A percentile compares a stretch with the other conserved stretches of the same genome.
Evolutionary conservation across 495 filamentous ascomycete species (phyloP).

Genomic region (Penicillium turbatum): DNA sequence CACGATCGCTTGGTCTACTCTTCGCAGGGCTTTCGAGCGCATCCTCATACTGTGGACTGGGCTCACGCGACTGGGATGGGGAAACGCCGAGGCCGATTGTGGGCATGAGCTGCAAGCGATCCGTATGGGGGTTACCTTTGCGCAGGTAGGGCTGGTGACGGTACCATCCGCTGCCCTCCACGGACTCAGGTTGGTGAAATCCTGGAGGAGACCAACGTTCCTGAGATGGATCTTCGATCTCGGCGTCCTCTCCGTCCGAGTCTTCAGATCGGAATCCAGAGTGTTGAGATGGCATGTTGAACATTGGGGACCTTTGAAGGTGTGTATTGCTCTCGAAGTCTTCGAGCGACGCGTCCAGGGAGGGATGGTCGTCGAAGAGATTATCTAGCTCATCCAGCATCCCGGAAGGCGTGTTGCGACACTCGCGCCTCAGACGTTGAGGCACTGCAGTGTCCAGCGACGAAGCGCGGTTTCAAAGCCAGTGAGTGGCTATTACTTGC

Average conservation of each 20-base stretch:
- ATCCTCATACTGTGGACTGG: conserved; percentile 55
- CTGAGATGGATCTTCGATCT: conserved; percentile 24
- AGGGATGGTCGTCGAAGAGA: conserved; percentile 63
- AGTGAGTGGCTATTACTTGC: conserved; percentile 7
- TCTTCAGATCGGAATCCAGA: conserved; percentile 70
- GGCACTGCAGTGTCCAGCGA: conserved; percentile 15
- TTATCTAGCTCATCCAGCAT: conserved; percentile 49
- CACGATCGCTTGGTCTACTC: conserved; percentile 22
- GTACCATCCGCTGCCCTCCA: conserved; percentile 57
- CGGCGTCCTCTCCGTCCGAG: conserved; percentile 45
- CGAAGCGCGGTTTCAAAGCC: conserved; percentile 16
- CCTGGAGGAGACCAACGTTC: conserved; percentile 60
- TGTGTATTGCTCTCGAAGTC: conserved; percentile 65
- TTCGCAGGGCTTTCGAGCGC: conserved; percentile 38
- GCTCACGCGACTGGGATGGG: conserved; percentile 48
- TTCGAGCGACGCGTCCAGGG: conserved; percentile 66
- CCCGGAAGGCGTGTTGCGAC: conserved; percentile 38
- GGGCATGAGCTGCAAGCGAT: conserved; percentile 38
- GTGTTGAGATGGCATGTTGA: conserved; percentile 65
- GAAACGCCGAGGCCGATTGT: conserved; percentile 38
- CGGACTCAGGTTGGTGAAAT: conserved; percentile 46
- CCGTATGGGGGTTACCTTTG: conserved; percentile 24
- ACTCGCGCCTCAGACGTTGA: conserved; percentile 20
- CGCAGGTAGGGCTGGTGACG: conserved; percentile 49
- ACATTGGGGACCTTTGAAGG: conserved; percentile 49